A percentile compares a stretch with the other conserved stretches of the same genome.
phyloP scores from a whole-genome alignment of 2,329 filamentous ascomycete species.

The Lasiodiplodia sp. region DNA sequence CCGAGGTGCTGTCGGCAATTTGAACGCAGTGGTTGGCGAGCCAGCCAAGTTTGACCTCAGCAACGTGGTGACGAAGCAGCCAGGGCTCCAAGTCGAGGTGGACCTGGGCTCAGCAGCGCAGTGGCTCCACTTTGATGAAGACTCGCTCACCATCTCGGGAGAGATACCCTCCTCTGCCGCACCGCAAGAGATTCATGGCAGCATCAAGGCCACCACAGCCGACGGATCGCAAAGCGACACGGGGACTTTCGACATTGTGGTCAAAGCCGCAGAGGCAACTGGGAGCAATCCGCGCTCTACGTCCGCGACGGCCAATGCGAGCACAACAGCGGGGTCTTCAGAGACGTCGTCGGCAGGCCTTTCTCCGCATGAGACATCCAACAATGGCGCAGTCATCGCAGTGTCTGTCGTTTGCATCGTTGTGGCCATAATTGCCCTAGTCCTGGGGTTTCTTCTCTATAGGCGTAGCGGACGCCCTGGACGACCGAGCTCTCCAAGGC shows the following conservation, averaged over 20 bases:
- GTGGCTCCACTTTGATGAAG: slow-evolving; percentile 60
- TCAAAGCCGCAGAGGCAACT: slow-evolving; percentile 8
- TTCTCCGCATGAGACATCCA: background rate
- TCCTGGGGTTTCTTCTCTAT: slow-evolving; percentile 33
- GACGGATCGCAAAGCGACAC: slow-evolving; percentile 42
- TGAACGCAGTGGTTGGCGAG: slow-evolving; percentile 59
- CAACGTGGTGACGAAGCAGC: slow-evolving; percentile 39
- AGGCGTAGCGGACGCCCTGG: slow-evolving; percentile 37
- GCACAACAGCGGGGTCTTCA: slow-evolving; percentile 35
- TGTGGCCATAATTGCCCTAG: slow-evolving; percentile 36
- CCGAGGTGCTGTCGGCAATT: slow-evolving; percentile 49
- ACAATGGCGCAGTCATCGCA: slow-evolving; percentile 23
- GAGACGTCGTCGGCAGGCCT: slow-evolving; percentile 30
- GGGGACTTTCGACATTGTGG: slow-evolving; percentile 52
- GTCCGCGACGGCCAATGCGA: slow-evolving; percentile 35
- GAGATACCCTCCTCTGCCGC: slow-evolving; percentile 53
- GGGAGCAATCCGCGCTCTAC: slow-evolving; percentile 32
- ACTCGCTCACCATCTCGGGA: slow-evolving; percentile 55
- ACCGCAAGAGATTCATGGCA: slow-evolving; percentile 50
- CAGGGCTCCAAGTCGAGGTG: slow-evolving; percentile 45
- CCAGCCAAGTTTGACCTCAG: slow-evolving; percentile 46
- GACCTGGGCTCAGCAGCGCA: slow-evolving; percentile 51
- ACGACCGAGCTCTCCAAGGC: slow-evolving; percentile 7
- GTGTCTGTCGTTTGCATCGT: slow-evolving; percentile 40
- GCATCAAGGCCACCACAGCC: slow-evolving; percentile 50